Base-by-base conservation (phyloP, 768 basidiomycete species). In the Lactifluus pinguis region DNA sequence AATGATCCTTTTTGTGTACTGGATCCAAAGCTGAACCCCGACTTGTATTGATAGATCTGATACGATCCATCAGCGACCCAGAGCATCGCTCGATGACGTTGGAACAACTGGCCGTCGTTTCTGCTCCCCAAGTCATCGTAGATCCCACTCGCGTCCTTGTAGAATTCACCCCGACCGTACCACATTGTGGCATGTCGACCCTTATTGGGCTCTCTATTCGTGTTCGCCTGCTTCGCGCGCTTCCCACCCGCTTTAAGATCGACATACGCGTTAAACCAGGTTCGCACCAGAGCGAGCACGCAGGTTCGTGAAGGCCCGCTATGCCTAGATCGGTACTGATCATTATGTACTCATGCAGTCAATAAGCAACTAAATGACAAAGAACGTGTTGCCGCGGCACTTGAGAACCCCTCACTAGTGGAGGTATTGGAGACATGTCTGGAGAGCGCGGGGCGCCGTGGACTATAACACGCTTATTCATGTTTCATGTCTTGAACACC, bases 311-410 rank as follows among this genome's bases (percentile, higher is more conserved):
- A 25, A 19, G 3, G 42, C 32, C 21, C 25, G 11, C 19, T 58
- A 14, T 50, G 32, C 44, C 29, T 53, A 11, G 38, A 6, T 25
- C 6, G 6, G 29, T 19, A 32, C 36, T 54, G 25, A 59, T 30
- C 7, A 44, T 11, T 29, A 32, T 13, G 29, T 15, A 29, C 14
- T 5, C 41, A 19, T 38, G 36, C 65, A 95, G 97, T 99, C 11
- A 99, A 98, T 74, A 98, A 98, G 72, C 97, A 99, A 69, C 79
- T 99, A 38, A 99, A 99, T 68, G 97, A 99, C 76, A 99, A 99
- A 73, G 97, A 99, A 74, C 81, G 97, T 44, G 97, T 98, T 2
- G 94, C 94, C 29, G 97, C 97, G 11, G 97, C 97, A 1, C 78
- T 98, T 51, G 97, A 99, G 73, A 98, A 98, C 73, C 80, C 84